Base-by-base conservation (phyloP, 2,329 filamentous ascomycete genomes). In the Conoideocrella luteorostrata region DNA sequence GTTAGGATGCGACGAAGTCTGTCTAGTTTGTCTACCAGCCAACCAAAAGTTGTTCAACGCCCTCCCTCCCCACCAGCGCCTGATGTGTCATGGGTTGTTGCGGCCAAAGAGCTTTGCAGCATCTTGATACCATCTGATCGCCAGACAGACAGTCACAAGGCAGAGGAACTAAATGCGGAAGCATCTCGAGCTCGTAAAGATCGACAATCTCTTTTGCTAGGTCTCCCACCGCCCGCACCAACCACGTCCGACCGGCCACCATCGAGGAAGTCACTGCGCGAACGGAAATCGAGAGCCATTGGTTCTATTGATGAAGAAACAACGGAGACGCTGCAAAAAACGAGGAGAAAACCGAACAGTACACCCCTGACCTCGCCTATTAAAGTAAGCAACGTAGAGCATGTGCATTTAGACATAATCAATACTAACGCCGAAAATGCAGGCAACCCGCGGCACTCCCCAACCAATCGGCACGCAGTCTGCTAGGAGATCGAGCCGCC, bases 41-140 rank as follows among this genome's bases (percentile, higher is more conserved):
- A 42, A n/a, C 30, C 50, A 4, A 51, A 44, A n/a, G 32, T 42
- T 20, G 15, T 46, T 2, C 44, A 43, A 34, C 65, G 74, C 29
- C 63, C 71, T 23, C 72, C 78, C 3, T 79, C 82, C 4, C 83
- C 84, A 1, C 86, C 87, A 7, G 78, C 84, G 1, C 88, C 90
- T 3, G 85, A 90, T 35, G 84, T 97, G 1, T 77, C 86, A 34
- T 97, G 91, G 93, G 78, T 83, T 0, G 77, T 84, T 22, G 89
- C 90, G n/a, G 78, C 87, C 0, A 78, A 88, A 54, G 89, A 95
- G 59, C 68, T 97, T 11, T 86, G 82, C 56, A 89, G 87, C 58
- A 63, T 94, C 4, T 75, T 97, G 18, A 85, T 96, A 45, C 93
- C 91, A 0, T 72, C 71, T 0, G 75, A 84, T 51, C 78, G 89